Evolutionary conservation across 805 yeast species (phyloP).

Genomic region (Candida orba): DNA sequence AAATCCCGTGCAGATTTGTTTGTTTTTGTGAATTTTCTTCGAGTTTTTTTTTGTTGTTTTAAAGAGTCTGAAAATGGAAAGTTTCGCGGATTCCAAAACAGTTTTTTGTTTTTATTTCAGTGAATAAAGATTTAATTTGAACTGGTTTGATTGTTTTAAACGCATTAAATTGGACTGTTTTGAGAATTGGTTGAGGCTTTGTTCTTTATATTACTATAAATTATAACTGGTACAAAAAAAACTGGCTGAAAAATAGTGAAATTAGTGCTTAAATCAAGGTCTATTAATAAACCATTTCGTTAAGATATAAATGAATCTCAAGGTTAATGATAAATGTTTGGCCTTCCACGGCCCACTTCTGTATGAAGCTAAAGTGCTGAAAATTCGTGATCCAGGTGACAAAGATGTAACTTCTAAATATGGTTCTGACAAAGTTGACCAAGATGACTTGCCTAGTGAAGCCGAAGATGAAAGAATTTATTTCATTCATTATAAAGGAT

Average conservation of each 20-base stretch:
- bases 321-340: slow-evolving; percentile 38
- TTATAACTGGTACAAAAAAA: too few species aligned
- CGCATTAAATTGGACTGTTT: not conserved
- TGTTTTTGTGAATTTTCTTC: not conserved
- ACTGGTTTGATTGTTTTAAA: not conserved
- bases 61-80: not conserved
- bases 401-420: slow-evolving; percentile 34
- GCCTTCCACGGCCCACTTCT: slow-evolving; percentile 90
- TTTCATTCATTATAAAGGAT: slow-evolving; percentile 85
- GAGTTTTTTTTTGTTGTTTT: not conserved
- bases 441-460: slow-evolving; percentile 28
- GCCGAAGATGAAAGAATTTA: slow-evolving; percentile 37
- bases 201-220: too few species aligned
- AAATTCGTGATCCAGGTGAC: slow-evolving; percentile 50
- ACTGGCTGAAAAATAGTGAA: too few species aligned
- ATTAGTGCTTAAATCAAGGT: too few species aligned
- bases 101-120: not conserved
- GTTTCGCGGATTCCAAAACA: not conserved
- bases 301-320: slow-evolving; percentile 1
- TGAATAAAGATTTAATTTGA: not conserved
- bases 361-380: slow-evolving; percentile 78
- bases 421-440: slow-evolving; percentile 27
- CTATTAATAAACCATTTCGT: not conserved
- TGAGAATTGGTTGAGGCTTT: not conserved
- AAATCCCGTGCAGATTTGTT: not conserved